phyloP scores from a whole-genome alignment of 192 early-diverging fungal genomes.

The Coemansia sp. region DNA sequence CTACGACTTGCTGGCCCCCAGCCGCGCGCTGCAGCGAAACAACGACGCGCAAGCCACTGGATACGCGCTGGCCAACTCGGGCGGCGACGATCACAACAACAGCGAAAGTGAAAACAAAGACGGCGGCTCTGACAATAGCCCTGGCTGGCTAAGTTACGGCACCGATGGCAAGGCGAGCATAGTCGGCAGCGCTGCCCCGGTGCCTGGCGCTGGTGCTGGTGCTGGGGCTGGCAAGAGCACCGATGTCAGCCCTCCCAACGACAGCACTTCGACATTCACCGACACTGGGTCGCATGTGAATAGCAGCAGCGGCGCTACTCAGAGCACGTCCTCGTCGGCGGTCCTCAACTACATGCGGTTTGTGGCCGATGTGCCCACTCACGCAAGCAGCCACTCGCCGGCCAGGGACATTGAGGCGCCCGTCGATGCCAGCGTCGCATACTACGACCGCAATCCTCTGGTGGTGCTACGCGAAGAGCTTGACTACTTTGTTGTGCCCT shows the following conservation, averaged over 20 bases:
- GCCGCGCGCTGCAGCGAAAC: slow-evolving; percentile 10
- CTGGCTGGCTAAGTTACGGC: slow-evolving; percentile 43
- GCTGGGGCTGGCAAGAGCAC: slow-evolving; percentile 3
- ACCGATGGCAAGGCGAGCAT: neutral
- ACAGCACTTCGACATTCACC: slow-evolving; percentile 42
- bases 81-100: slow-evolving; percentile 11
- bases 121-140: slow-evolving; percentile 12
- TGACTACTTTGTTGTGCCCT: slow-evolving; percentile 72
- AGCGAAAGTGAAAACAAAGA: neutral
- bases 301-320: slow-evolving; percentile 48
- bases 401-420: slow-evolving; percentile 9
- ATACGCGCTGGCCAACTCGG: slow-evolving; percentile 2
- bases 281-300: slow-evolving; percentile 42
- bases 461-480: slow-evolving; percentile 80
- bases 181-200: slow-evolving; percentile 20
- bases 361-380: slow-evolving; percentile 21
- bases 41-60: slow-evolving; percentile 2
- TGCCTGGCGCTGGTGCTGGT: slow-evolving; percentile 37
- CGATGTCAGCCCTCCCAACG: slow-evolving; percentile 20
- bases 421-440: slow-evolving; percentile 15
- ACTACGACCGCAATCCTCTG: slow-evolving; percentile 66
- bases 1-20: slow-evolving; percentile 23
- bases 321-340: slow-evolving; percentile 56
- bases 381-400: slow-evolving; percentile 5
- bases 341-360: slow-evolving; percentile 58